Percentiles rank a stretch among this genome's conserved stretches.
Conservation (phyloP, 2,329 filamentous ascomycete genomes). For the Bisporella sp. region DNA sequence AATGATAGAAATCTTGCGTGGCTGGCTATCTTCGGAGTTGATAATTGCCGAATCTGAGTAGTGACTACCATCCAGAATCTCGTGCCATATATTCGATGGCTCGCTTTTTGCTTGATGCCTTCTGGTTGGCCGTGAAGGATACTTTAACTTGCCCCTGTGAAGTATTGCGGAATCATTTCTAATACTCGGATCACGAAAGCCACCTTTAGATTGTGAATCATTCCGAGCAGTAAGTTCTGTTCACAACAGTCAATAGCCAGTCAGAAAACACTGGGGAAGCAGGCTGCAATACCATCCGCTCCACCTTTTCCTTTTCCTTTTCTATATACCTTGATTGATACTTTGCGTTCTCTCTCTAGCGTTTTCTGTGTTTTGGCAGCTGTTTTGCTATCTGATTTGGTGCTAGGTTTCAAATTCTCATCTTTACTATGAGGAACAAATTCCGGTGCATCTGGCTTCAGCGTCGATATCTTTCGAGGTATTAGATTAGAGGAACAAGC, state of each 20-base stretch:
- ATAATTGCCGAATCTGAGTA: constrained; percentile 15
- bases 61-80: constrained; percentile 17
- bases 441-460: constrained; percentile 34
- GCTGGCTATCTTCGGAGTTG: constrained; percentile 17
- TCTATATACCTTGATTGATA: no score
- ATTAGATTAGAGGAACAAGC: constrained; percentile 4
- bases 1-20: no score
- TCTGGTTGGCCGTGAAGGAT: constrained; percentile 9
- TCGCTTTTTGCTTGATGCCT: constrained; percentile 22
- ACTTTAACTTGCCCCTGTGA: no score
- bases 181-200: no score
- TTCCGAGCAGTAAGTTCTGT: no score
- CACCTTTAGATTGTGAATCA: no score
- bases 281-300: no score
- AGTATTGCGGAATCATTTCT: no score
- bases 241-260: no score
- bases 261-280: no score
- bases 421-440: constrained; percentile 26
- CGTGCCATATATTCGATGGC: constrained; percentile 11
- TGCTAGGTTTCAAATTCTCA: not conserved
- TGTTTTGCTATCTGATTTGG: not conserved
- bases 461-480: constrained; percentile 17
- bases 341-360: not conserved
- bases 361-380: constrained; percentile 11
- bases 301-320: no score